Percentiles rank a stretch among this genome's conserved stretches.
Evolutionary conservation across 202 grass and related monocot species (phyloP).

Genomic region (Zizania palustris): DNA sequence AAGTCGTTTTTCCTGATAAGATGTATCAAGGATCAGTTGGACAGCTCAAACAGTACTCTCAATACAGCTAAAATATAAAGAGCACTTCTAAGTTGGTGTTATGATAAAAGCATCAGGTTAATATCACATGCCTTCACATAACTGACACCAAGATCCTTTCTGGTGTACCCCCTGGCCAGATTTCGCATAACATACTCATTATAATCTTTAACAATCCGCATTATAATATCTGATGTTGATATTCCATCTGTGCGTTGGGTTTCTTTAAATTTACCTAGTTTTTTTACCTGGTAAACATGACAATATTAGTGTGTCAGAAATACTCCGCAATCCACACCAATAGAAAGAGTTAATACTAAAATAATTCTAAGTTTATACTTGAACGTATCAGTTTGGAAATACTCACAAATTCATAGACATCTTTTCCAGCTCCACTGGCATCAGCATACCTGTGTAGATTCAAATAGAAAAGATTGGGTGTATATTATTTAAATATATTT

Average conservation of each 20-base stretch:
- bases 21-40: slow-evolving; percentile 30
- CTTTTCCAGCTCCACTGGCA: slow-evolving; percentile 87
- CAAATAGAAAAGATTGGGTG: slow-evolving; percentile 27
- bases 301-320: slow-evolving; percentile 30
- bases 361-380: slow-evolving; percentile 28
- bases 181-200: slow-evolving; percentile 98
- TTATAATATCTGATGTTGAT: slow-evolving; percentile 98
- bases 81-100: slow-evolving; percentile 8
- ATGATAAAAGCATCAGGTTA: not conserved
- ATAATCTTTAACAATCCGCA: slow-evolving; percentile 97
- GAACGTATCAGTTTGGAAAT: slow-evolving; percentile 26
- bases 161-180: slow-evolving; percentile 92
- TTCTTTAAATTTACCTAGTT: slow-evolving; percentile 91
- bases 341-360: slow-evolving; percentile 13
- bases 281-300: slow-evolving; percentile 66
- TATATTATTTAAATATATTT: slow-evolving; percentile 21
- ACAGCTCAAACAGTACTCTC: slow-evolving; percentile 10
- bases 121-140: slow-evolving; percentile 80
- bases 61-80: slow-evolving; percentile 21
- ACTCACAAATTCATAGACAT: slow-evolving; percentile 98
- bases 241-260: slow-evolving; percentile 94
- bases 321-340: slow-evolving; percentile 9
- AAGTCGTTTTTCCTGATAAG: slow-evolving; percentile 85
- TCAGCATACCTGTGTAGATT: slow-evolving; percentile 84
- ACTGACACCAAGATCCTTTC: slow-evolving; percentile 96